Conservation (phyloP, 2,329 filamentous ascomycete genomes). For the Hypoxylon sp. region DNA sequence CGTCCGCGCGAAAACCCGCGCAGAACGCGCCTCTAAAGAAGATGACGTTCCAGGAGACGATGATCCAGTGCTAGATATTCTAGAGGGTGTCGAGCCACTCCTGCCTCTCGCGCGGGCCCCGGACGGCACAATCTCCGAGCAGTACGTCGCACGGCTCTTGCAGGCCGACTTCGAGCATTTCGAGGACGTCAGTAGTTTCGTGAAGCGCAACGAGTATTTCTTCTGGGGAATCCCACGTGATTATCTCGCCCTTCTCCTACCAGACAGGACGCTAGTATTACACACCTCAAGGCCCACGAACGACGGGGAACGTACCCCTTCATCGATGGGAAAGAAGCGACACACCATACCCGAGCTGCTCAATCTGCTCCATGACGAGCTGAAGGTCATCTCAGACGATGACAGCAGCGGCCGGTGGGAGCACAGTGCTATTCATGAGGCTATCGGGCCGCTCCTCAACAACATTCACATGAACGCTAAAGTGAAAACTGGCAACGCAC, state of each 20-base stretch:
- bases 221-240: constrained; percentile 38
- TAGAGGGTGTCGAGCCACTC: constrained; percentile 29
- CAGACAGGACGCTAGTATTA: neutral
- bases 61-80: constrained; percentile 2
- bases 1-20: no score
- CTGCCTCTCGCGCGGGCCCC: constrained; percentile 1
- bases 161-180: constrained; percentile 30
- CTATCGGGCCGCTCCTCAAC: constrained; percentile 33
- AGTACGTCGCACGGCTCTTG: constrained; percentile 34
- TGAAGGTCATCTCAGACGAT: constrained; percentile 28
- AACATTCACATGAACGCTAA: constrained; percentile 22
- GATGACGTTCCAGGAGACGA: neutral
- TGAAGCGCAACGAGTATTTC: constrained; percentile 38
- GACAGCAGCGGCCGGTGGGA: no score
- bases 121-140: constrained; percentile 8
- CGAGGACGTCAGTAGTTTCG: constrained; percentile 22
- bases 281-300: neutral
- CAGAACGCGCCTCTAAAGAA: no score
- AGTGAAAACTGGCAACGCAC: no score
- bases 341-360: constrained; percentile 26
- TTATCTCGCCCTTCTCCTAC: constrained; percentile 20
- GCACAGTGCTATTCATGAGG: constrained; percentile 24
- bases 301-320: no score
- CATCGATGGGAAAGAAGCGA: no score
- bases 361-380: constrained; percentile 19